Evolutionary conservation across 2,329 filamentous ascomycete genomes (phyloP), one percentile per base, ranked within the genome.

Genomic region (Aureobasidium sp.): DNA sequence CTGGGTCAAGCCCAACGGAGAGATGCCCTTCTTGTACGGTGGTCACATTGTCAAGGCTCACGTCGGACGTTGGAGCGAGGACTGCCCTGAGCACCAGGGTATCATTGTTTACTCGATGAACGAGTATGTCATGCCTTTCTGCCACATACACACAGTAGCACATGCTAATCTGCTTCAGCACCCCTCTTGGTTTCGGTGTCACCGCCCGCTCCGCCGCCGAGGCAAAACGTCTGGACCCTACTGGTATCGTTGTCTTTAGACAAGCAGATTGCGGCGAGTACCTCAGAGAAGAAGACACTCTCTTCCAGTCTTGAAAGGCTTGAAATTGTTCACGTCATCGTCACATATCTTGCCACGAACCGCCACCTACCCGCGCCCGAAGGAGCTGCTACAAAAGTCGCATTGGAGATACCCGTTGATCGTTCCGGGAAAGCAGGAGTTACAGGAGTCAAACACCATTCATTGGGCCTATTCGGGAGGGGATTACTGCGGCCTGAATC

Each of bases 11-110:
- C 84, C 87, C 63, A 97, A 97, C 76, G 94, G 94, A 67, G 92
- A 95, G 71, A 96, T 97, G 91, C 93, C 94, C 1, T 97, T 96
- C 74, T 78, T 99, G 50, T 99, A 97, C 76, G 94, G 94, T 59
- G 90, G 90, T 62, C 92, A 97, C 75, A 82, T 96, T 58, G 85
- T 95, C 67, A 90, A 90, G 74, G 88, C 87, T 36, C 88, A 91
- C 73, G 84, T 94, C 21, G 90, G 90, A 25, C 79, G 91, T 64
- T 93, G 89, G 86, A 89, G 86, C 44, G 91, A 96, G 70, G 93
- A 97, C 78, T 92, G 89, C 69, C 92, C 93, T 0, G 91, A 96
- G 76, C 92, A 97, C 76, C 87, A 91, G 69, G 94, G 94, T 45
- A 87, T 96, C 13, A 85, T 99, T 50, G 89, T 99, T 27, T 86